Base-by-base conservation (phyloP, 768 basidiomycete species). In the Trametes cubensis region DNA sequence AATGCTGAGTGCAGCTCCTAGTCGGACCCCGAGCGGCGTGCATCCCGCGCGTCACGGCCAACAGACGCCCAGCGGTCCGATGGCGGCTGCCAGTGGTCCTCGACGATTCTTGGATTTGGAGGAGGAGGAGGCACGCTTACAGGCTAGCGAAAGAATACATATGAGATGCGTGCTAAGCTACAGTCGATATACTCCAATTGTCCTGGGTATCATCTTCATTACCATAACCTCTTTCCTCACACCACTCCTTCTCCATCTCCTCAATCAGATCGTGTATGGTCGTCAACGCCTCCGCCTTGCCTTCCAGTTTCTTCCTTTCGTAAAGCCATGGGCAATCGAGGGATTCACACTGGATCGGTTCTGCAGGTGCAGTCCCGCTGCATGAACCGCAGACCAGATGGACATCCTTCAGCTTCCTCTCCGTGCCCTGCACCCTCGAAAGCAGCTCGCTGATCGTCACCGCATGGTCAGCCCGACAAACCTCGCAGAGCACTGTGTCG, bases 301-400 rank as follows among this genome's bases (percentile, higher is more conserved):
- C 68, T 62, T 88, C 85, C 6, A 81, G 78, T 66, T 84, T 87
- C 62, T 81, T 83, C 39, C 92, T 79, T 30, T 87, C 83, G 66
- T 85, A 97, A 38, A 94, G 73, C 85, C 92, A 89, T 0, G 88
- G 83, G 71, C 95, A 98, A 70, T 97, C 94, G 48, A 92, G 76
- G 8, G 92, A 93, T 68, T 90, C 86, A 74, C 95, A 98, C 38
- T 81, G 73, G 48, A 87, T 82, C 0, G 81, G 79, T 58, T 93
- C 92, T 14, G 74, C 76, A 4, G 78, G 74, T 2, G 86, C 79
- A 0, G 78, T 79, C 3, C 77, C 75, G 4, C 86, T 77, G 72
- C 95, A 98, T 2, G 87, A 84, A 8, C 78, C 77, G 71, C 95
- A 98, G 34, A 94, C 78, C 3, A 75, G 75, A 45, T 94, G 90